These are phyloP conservation scores for Solanum chiquidenum DNA, from an alignment of 257 asterid genomes.

Conservation along the genomic window DNA sequence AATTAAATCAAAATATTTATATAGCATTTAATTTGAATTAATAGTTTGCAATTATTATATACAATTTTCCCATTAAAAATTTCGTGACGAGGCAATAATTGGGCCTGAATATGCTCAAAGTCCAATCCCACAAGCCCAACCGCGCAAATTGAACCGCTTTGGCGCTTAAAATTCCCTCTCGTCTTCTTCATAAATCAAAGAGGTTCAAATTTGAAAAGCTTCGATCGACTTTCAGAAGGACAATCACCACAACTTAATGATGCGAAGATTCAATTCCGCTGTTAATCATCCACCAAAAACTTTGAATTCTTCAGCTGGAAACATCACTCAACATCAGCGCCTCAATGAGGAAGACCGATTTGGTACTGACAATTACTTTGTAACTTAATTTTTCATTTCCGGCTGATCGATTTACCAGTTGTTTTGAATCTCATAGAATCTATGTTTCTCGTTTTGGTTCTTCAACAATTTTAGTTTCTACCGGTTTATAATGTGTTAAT, in stretches of 20 bases:
- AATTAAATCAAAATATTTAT: too few species aligned
- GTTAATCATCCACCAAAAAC: constrained; percentile 1
- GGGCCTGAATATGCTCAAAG: neutral
- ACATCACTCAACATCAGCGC: constrained; percentile 10
- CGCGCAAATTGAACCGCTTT: neutral
- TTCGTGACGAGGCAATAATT: neutral
- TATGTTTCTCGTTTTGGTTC: neutral
- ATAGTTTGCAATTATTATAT: too few species aligned
- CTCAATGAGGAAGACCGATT: constrained; percentile 16
- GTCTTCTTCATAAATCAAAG: neutral
- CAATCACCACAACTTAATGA: constrained; percentile 2
- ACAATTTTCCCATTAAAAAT: neutral
- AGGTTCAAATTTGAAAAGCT: neutral
- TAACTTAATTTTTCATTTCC: neutral
- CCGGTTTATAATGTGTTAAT: neutral
- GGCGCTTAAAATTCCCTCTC: constrained; percentile 5
- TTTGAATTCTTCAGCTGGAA: constrained; percentile 2
- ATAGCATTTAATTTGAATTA: too few species aligned
- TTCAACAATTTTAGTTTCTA: neutral
- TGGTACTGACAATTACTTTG: constrained; percentile 14
- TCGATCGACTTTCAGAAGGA: neutral
- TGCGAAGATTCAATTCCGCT: constrained; percentile 14
- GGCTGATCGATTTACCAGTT: neutral
- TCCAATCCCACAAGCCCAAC: neutral
- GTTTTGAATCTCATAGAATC: neutral